Base-by-base conservation (phyloP, 345 rosid genomes). In the Barbarea vulgaris region DNA sequence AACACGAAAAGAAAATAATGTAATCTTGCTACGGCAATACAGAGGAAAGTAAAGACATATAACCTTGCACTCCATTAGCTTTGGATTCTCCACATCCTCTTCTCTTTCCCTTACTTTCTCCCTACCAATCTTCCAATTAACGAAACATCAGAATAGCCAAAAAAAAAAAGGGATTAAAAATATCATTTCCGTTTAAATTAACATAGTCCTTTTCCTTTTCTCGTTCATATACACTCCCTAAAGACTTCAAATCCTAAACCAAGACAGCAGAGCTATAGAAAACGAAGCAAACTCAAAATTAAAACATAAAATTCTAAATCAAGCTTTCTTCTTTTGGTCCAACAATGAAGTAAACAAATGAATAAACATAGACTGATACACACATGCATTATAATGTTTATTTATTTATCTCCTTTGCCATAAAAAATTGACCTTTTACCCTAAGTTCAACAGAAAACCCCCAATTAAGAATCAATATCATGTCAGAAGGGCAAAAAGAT, bases 31-130 rank as follows among this genome's bases (percentile, higher is more conserved):
- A 61, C 0, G 39, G 6, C 28, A 42, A 3, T 27, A 60, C 22
- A 68, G 37, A 68, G 44, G 31, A 54, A 55, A 54, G 15, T 27
- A 64, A 70, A 64, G 24, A 47, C 8, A 53, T 34, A 27, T 19
- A 75, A 91, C 99, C 98, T 93, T 93, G 91, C 99, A 96, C 77
- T 93, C 97, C 72, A 86, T 75, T 86, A 74, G 91, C 74, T 77
- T 83, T 1, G 77, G 74, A 73, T 70, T 81, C 74, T 95, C 96
- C 37, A 42, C 57, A 17, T 70, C 69, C 44, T 88, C 97, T 70
- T 93, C 95, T 67, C 55, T 77, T 74, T 87, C 98, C 75, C 83
- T 85, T 60, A 66, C 72, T 67, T 78, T 88, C 47, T 89, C 95
- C 85, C 82, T 89, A 30, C 81, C 73, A 83, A 51, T 79, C 99